phyloP scores from a whole-genome alignment of 202 grass and related monocot genomes.

The Zizania palustris region DNA sequence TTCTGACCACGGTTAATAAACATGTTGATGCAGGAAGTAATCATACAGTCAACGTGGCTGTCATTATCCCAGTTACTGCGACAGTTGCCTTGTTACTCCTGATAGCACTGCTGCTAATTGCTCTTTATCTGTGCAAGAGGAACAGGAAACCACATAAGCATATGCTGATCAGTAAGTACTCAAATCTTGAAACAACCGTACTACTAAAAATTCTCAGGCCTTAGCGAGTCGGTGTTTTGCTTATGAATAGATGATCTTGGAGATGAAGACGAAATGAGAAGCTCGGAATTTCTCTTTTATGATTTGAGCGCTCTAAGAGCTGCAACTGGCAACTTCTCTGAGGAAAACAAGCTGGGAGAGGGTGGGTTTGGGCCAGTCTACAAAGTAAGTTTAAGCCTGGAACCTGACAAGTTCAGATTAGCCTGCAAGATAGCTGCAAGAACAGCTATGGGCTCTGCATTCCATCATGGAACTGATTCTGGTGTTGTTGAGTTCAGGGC shows the following conservation, averaged over 20 bases:
- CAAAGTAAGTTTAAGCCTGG: constrained; percentile 2
- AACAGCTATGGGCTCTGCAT: not conserved
- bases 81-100: not conserved
- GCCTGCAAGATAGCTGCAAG: not conserved
- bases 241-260: not conserved
- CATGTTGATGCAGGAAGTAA: constrained; percentile 6
- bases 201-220: not conserved
- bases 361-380: constrained; percentile 66
- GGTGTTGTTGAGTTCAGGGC: constrained; percentile 18
- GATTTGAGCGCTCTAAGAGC: constrained; percentile 44
- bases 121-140: constrained; percentile 8
- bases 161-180: not conserved
- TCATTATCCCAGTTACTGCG: constrained; percentile 24
- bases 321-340: constrained; percentile 54
- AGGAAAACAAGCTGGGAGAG: constrained; percentile 58
- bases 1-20: constrained; percentile 11
- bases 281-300: constrained; percentile 36
- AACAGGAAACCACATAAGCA: not conserved
- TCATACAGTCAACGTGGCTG: not conserved
- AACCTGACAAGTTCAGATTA: not conserved
- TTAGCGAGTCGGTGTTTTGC: not conserved
- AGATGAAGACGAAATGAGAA: constrained; percentile 13
- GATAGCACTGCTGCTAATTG: not conserved
- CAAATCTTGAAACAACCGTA: not conserved
- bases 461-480: not conserved